These are phyloP conservation scores for Isabelozyma pseudorhagii DNA, from an alignment of 805 yeast genomes.

Conservation along the genomic window DNA sequence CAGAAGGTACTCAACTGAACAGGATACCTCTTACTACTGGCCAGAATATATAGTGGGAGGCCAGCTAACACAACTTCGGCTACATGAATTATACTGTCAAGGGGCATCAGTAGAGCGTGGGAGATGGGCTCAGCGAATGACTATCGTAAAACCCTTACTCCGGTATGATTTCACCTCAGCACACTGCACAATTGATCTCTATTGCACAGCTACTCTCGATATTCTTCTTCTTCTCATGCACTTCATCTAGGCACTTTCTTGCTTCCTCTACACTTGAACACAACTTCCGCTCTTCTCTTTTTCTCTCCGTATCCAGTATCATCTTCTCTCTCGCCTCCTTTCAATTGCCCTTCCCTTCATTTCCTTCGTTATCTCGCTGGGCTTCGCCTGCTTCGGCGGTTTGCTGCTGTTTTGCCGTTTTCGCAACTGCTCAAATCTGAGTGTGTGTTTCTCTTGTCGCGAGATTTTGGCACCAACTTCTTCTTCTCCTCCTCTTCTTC, in stretches of 20 bases:
- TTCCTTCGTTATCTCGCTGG: not conserved
- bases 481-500: not conserved
- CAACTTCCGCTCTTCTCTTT: not conserved
- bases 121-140: too few relatives aligned
- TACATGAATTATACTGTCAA: too few relatives aligned
- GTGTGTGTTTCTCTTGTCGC: not conserved
- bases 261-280: not conserved
- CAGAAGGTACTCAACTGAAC: not conserved
- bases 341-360: not conserved
- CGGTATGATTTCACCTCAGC: too few relatives aligned
- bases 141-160: too few relatives aligned
- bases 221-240: not conserved
- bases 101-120: too few relatives aligned
- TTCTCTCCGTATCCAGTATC: not conserved
- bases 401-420: not conserved
- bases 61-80: too few relatives aligned
- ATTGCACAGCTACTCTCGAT: too few relatives aligned
- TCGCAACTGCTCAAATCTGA: not conserved
- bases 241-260: not conserved
- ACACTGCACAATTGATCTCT: too few relatives aligned
- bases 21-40: not conserved
- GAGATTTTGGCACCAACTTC: not conserved
- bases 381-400: not conserved
- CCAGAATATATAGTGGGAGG: too few relatives aligned
- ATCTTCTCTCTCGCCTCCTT: not conserved